Evolutionary conservation across 345 rosid genomes (phyloP), one percentile per base, ranked within the genome.

Genomic region (Erodium maritimum): DNA sequence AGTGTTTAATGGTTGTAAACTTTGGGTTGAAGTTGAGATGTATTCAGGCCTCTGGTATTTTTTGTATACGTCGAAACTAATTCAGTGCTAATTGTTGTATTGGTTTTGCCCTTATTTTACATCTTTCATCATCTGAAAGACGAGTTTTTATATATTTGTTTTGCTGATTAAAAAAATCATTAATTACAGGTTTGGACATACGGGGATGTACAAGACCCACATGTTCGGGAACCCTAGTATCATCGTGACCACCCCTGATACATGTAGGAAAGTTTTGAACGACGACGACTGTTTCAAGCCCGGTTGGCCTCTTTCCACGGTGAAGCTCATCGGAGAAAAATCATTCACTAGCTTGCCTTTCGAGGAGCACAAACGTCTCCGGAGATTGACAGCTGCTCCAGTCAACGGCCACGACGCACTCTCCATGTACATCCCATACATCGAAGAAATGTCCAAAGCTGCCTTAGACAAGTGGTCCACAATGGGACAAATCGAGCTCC

Each of bases 361-460:
- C 2, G 78, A 71, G 52, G 83, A 76, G 51, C 89, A 80, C 71
- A 83, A 78, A 66, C 79, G 75, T 0, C 81, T 80, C 52, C 74
- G 82, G 19, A 75, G 82, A 19, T 60, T 83, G 23, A 80, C 86
- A 1, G 69, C 83, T 10, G 61, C 81, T 59, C 75, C 76, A 1
- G 69, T 83, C 61, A 83, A 74, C 34, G 86, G 83, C 13, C 77
- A 75, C 16, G 84, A 83, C 69, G 74, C 84, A 0, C 71, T 80
- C 20, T 78, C 83, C 51, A 8, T 46, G 4, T 80, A 83, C 73
- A 55, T 80, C 52, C 54, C 61, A 0, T 77, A 74, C 60, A 73
- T 79, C 17, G 80, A 79, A 69, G 79, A 65, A 52, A 65, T 55
- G 13, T 71, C 68, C 33, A 50, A 23, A 18, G 55, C 69, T 21